phyloP scores from a whole-genome alignment of 2,329 filamentous ascomycete genomes.

The Akanthomyces muscarius region DNA sequence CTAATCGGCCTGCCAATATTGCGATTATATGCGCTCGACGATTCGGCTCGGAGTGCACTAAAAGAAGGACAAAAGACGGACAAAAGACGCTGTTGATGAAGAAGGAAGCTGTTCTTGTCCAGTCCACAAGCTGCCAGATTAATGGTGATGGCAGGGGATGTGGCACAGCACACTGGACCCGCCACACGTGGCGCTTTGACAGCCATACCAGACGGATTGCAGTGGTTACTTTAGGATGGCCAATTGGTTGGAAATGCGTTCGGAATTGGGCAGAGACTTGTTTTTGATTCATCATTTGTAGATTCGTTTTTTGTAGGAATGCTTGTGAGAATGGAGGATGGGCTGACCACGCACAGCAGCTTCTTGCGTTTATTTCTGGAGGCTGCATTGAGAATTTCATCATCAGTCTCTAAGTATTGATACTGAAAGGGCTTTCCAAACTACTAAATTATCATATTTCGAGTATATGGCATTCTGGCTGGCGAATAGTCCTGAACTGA shows the following conservation, averaged over 20 bases:
- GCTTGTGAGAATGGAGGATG: too few species aligned
- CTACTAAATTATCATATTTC: too few species aligned
- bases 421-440: too few species aligned
- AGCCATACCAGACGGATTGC: not conserved
- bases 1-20: not conserved
- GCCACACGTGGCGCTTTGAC: conserved; percentile 14
- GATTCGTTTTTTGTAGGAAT: too few species aligned
- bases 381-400: too few species aligned
- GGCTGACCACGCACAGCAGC: too few species aligned
- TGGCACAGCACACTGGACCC: conserved; percentile 16
- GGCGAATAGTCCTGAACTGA: too few species aligned
- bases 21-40: not conserved
- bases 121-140: conserved; percentile 14
- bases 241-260: not conserved
- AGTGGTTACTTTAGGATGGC: not conserved
- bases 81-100: not conserved
- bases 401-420: too few species aligned
- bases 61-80: not conserved
- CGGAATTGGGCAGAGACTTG: too few species aligned
- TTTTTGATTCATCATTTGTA: too few species aligned
- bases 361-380: too few species aligned
- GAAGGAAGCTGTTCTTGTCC: conserved; percentile 1
- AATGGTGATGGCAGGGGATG: conserved; percentile 16
- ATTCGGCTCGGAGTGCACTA: not conserved
- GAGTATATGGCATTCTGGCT: too few species aligned